phyloP scores from a whole-genome alignment of 306 rosid genomes.

The Cucumis melo region DNA sequence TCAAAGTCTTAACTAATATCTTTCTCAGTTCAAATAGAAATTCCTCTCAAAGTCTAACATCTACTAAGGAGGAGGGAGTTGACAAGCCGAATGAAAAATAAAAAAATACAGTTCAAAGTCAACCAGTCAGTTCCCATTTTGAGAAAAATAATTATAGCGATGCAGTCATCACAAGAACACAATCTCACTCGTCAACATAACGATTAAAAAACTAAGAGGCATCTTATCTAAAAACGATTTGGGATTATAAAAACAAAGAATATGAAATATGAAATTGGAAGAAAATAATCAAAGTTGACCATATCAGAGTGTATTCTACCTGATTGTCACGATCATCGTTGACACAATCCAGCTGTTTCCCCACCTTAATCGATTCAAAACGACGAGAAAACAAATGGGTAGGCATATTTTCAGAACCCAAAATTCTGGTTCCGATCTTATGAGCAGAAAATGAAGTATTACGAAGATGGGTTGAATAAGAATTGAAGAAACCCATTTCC shows the following conservation, averaged over 20 bases:
- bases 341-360: constrained; percentile 11
- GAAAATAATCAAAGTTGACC: neutral
- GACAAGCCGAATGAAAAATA: neutral
- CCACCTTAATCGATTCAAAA: constrained; percentile 29
- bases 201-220: neutral
- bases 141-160: neutral
- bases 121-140: neutral
- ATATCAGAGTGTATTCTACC: constrained; percentile 18
- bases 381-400: constrained; percentile 21
- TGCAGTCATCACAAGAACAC: neutral
- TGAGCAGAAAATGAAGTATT: constrained; percentile 3
- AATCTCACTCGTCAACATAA: too few relatives aligned
- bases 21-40: neutral
- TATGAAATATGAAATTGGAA: neutral
- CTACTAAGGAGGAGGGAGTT: neutral
- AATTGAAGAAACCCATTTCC: neutral
- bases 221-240: neutral
- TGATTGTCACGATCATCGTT: constrained; percentile 17
- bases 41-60: neutral
- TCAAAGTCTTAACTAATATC: neutral
- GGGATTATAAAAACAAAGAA: neutral
- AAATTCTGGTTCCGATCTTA: constrained; percentile 1
- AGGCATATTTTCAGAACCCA: neutral
- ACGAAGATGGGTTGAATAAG: constrained; percentile 8
- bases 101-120: neutral